Base-by-base conservation (phyloP, 768 basidiomycete species). In the Phaffia tasmanica region DNA sequence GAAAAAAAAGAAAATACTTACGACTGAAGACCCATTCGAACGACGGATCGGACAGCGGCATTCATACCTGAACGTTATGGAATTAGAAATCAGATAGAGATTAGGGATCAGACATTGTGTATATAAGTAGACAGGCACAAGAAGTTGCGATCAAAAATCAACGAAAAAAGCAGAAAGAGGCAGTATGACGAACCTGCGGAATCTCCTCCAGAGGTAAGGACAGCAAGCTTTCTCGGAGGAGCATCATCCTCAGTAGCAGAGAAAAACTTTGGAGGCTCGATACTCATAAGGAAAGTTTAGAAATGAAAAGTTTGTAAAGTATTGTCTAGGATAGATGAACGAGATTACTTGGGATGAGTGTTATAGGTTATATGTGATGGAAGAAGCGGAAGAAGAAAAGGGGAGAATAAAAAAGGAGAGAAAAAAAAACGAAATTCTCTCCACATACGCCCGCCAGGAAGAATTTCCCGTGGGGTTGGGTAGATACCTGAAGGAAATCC, bases 181-280 rank as follows among this genome's bases (percentile, higher is more conserved):
- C 21, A 63, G 25, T 42, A n/a, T 25, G 61, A 67, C 78, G 76
- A 77, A 73, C 95, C 95, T 62, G 95, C 93, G 78, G 88, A 90
- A 81, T 99, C 95, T 74, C 95, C 94, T 56, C 94, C 95, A 2
- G 87, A 89, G 1, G 95, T 99, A 70, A 98, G 83, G 59, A 94
- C 86, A 0, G 93, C 94, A 42, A 75, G 71, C 70, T 67, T 65
- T 25, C 65, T 53, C 16, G 69, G 69, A 18, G 62, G 46, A 25
- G 46, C 50, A 48, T 63, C 67, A 35, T 64, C 49, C 25, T 21
- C 55, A n/a, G 56, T 27, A 51, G 67, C 48, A 6, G 63, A 32
- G 50, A 69, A 64, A 46, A 63, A 30, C 49, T 64, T 57, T 35
- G 67, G 64, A 32, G 54, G 57, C 21, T 30, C 16, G 35, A 61